These are phyloP conservation scores for Vitis cinerea DNA, from an alignment of 164 flowering plant genomes.

Conservation along the genomic window DNA sequence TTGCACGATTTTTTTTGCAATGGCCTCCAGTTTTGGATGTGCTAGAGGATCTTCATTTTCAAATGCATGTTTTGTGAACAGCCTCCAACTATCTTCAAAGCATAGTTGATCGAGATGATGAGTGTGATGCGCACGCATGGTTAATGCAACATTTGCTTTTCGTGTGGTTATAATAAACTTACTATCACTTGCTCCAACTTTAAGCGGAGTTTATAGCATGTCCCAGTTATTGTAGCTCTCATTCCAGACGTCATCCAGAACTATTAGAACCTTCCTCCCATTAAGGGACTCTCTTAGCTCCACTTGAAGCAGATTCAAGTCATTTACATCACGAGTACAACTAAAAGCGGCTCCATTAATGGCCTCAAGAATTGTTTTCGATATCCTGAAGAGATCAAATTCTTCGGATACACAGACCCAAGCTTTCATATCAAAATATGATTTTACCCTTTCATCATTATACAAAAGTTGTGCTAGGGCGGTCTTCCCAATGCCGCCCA, in stretches of 20 bases:
- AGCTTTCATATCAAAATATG: no score
- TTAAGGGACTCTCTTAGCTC: no score
- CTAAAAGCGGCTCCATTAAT: no score
- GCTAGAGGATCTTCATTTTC: neutral
- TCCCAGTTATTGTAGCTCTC: conserved; percentile 7
- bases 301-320: no score
- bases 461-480: no score
- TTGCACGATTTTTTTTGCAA: conserved; percentile 2
- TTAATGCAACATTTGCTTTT: neutral
- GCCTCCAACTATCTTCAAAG: neutral
- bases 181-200: neutral
- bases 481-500: no score
- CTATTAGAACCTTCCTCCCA: no score
- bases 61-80: conserved; percentile 9
- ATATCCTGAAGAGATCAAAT: no score
- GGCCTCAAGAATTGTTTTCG: no score
- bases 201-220: neutral
- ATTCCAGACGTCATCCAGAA: neutral
- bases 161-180: conserved; percentile 8
- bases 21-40: neutral
- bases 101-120: neutral
- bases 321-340: no score
- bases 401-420: no score
- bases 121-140: neutral
- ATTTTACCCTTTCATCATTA: no score